A percentile compares a stretch with the other conserved stretches of the same genome.
Conservation (phyloP, 306 rosid species). For the Ormosia emarginata region DNA sequence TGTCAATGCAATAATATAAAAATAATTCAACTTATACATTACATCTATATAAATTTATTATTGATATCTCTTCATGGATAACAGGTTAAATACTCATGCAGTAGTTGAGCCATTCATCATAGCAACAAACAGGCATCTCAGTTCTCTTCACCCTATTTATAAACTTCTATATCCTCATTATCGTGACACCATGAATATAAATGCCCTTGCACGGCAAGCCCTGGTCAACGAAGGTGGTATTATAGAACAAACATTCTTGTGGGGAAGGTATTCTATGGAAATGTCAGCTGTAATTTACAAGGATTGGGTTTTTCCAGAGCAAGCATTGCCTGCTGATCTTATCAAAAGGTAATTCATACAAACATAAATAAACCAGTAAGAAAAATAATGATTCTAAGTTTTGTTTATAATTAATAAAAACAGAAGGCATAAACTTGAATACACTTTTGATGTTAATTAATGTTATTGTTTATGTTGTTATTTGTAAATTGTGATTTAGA, state of each 20-base stretch:
- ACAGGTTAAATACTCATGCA: slow-evolving; percentile 71
- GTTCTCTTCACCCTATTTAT: slow-evolving; percentile 25
- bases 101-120: slow-evolving; percentile 54
- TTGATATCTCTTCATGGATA: neutral
- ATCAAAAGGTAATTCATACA: slow-evolving; percentile 23
- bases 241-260: slow-evolving; percentile 26
- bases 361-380: neutral
- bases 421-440: neutral
- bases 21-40: neutral
- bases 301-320: slow-evolving; percentile 26
- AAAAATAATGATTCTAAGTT: neutral
- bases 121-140: slow-evolving; percentile 35
- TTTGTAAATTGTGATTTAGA: slow-evolving; percentile 30
- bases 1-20: neutral
- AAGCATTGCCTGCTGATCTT: slow-evolving; percentile 37
- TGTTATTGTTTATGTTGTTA: neutral
- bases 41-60: neutral
- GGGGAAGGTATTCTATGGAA: slow-evolving; percentile 33
- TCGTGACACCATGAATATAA: slow-evolving; percentile 43
- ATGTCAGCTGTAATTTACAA: slow-evolving; percentile 28
- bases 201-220: slow-evolving; percentile 18
- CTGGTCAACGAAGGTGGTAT: slow-evolving; percentile 28
- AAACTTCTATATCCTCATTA: slow-evolving; percentile 35
- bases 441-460: neutral
- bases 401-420: neutral